Conservation (phyloP, 805 yeast genomes). For the Nakazawaea populi region DNA sequence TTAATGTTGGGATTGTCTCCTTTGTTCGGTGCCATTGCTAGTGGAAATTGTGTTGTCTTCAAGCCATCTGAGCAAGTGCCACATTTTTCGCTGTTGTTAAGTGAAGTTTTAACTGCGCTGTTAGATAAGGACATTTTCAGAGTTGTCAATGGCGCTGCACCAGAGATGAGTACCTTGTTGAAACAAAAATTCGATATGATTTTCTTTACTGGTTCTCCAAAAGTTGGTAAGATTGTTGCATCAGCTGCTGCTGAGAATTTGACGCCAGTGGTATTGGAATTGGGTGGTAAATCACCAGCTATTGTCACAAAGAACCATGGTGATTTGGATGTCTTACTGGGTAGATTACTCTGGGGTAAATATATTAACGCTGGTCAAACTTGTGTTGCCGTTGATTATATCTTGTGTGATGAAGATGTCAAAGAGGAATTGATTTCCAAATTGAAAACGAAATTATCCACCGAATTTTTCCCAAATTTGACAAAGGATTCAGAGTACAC, state of each 20-base stretch:
- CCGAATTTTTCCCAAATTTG: slow-evolving; percentile 38
- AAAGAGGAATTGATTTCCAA: slow-evolving; percentile 44
- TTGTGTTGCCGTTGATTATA: slow-evolving; percentile 85
- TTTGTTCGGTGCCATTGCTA: slow-evolving; percentile 73
- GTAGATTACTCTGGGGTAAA: slow-evolving; percentile 73
- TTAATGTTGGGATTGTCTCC: slow-evolving; percentile 58
- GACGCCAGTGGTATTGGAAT: slow-evolving; percentile 76
- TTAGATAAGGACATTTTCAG: slow-evolving; percentile 52
- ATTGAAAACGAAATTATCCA: slow-evolving; percentile 30
- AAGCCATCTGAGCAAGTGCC: slow-evolving; percentile 78
- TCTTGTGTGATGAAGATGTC: slow-evolving; percentile 55
- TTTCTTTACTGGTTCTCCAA: slow-evolving; percentile 76
- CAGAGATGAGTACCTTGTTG: slow-evolving; percentile 53
- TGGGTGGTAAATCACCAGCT: slow-evolving; percentile 92
- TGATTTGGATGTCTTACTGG: slow-evolving; percentile 39
- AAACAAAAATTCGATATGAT: slow-evolving; percentile 72
- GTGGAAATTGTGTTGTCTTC: slow-evolving; percentile 74
- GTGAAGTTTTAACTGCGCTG: slow-evolving; percentile 46
- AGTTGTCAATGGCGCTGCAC: slow-evolving; percentile 68
- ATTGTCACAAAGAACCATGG: slow-evolving; percentile 51
- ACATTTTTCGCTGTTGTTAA: slow-evolving; percentile 46
- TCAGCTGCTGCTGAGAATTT: slow-evolving; percentile 77
- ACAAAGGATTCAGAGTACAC: slow-evolving; percentile 37
- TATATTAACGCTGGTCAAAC: slow-evolving; percentile 84
- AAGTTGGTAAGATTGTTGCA: slow-evolving; percentile 74